Evolutionary conservation across 139 green algal genomes (phyloP).

Genomic region (Eudorina sp.): DNA sequence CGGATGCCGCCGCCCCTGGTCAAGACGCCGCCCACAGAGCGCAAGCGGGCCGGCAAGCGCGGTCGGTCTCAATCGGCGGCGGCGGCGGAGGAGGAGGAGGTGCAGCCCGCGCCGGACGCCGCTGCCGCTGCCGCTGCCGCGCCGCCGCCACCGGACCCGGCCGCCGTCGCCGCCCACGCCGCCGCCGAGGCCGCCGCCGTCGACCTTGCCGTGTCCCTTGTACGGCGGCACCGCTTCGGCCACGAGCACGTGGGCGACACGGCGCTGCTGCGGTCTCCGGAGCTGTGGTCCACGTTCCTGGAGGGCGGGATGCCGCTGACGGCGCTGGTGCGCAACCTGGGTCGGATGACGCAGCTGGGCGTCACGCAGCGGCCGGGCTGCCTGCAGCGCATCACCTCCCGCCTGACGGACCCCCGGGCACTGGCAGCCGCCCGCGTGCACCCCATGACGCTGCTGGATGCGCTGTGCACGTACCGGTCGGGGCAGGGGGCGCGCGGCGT

Average conservation of each 20-base stretch:
- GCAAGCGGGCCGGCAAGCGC: too few species aligned
- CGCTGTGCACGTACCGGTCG: conserved; percentile 27
- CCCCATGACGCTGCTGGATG: conserved; percentile 47
- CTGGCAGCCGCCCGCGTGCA: conserved; percentile 25
- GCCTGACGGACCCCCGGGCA: neutral
- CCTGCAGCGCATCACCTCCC: neutral
- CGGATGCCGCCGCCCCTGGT: neutral
- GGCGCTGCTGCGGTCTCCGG: conserved; percentile 1
- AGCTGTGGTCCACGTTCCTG: conserved; percentile 33
- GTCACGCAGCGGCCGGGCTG: neutral
- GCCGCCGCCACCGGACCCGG: neutral
- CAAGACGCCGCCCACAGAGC: neutral
- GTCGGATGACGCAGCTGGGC: conserved; percentile 23
- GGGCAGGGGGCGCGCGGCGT: neutral
- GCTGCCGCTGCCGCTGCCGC: too few species aligned
- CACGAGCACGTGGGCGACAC: conserved; percentile 51
- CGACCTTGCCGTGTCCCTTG: neutral
- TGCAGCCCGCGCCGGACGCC: too few species aligned
- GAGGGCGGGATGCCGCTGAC: conserved; percentile 44
- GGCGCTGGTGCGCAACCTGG: conserved; percentile 43
- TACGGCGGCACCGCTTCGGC: conserved; percentile 47
- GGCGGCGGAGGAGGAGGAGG: too few species aligned
- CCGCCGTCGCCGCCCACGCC: neutral
- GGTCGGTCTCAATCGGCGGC: neutral
- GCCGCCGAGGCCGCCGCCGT: neutral